Percentiles rank a stretch among this genome's conserved stretches.
phyloP scores from a whole-genome alignment of 2,329 filamentous ascomycete species.

The Botrytis hyacinthi region DNA sequence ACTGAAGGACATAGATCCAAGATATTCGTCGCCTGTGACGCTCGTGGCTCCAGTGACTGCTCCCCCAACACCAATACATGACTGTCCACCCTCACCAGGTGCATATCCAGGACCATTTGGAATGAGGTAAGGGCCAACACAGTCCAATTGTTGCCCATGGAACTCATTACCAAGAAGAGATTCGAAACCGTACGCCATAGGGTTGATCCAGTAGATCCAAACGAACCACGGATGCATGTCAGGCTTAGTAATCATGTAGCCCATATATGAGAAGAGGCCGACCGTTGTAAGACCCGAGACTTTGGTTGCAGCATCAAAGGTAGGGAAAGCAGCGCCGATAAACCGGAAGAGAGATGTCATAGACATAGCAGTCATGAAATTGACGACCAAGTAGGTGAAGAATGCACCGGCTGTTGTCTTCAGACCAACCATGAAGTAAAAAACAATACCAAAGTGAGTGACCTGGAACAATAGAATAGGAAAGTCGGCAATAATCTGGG shows the following conservation, averaged over 20 bases:
- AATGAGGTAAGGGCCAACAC: not conserved
- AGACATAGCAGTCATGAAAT: conserved; percentile 43
- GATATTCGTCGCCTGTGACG: conserved; percentile 57
- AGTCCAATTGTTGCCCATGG: conserved; percentile 45
- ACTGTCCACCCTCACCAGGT: not conserved
- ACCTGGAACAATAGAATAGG: conserved; percentile 58
- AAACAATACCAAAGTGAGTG: conserved; percentile 53
- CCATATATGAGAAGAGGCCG: conserved; percentile 58
- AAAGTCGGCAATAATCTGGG: conserved; percentile 42
- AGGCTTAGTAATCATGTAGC: conserved; percentile 60
- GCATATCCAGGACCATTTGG: not conserved
- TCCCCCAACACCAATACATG: not conserved
- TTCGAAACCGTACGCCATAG: conserved; percentile 68
- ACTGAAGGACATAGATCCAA: conserved; percentile 53
- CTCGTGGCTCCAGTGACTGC: conserved; percentile 44
- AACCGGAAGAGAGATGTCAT: conserved; percentile 47
- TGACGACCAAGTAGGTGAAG: not conserved
- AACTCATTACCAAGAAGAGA: conserved; percentile 70
- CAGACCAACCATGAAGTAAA: conserved; percentile 66
- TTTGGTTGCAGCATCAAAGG: conserved; percentile 59
- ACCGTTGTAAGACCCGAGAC: conserved; percentile 49
- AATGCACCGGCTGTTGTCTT: conserved; percentile 44
- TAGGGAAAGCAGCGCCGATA: conserved; percentile 59
- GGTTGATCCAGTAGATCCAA: conserved; percentile 65
- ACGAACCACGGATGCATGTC: conserved; percentile 62